A percentile compares a stretch with the other conserved stretches of the same genome.
These are phyloP conservation scores for Podila minutissima DNA, from an alignment of 192 early-diverging fungal species.

Conservation along the genomic window DNA sequence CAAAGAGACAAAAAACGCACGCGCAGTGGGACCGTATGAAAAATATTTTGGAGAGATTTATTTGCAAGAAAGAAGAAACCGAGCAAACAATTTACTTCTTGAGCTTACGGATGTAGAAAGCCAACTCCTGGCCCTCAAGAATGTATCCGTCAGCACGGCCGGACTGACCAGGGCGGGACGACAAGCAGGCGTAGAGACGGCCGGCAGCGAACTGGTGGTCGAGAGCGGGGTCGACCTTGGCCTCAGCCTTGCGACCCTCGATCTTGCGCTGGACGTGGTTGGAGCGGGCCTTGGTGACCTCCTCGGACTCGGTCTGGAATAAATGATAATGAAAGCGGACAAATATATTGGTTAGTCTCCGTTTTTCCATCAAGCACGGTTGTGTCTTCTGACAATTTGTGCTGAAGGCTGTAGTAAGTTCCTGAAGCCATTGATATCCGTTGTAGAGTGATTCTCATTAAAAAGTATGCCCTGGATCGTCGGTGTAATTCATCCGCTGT, in stretches of 20 bases:
- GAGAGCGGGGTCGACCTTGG: constrained; percentile 88
- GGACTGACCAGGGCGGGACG: constrained; percentile 97
- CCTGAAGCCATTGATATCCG: too few species aligned
- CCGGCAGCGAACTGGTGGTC: constrained; percentile 96
- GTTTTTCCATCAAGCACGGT: too few species aligned
- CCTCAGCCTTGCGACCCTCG: constrained; percentile 79
- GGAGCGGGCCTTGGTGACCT: constrained; percentile 85
- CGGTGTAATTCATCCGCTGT: too few species aligned
- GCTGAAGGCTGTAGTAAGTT: too few species aligned
- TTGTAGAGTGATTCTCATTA: too few species aligned
- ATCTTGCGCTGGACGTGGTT: constrained; percentile 92
- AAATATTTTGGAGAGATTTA: background rate
- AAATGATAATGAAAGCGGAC: too few species aligned
- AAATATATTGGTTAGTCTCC: too few species aligned
- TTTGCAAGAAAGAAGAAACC: constrained; percentile 9
- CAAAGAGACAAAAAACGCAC: too few species aligned
- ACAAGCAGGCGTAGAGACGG: constrained; percentile 91
- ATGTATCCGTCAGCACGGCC: constrained; percentile 98
- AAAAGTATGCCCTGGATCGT: too few species aligned
- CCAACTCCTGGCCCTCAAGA: constrained; percentile 99
- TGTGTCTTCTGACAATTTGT: too few species aligned
- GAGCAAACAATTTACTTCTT: constrained; percentile 47
- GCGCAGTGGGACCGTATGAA: background rate
- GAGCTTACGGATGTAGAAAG: constrained; percentile 85
- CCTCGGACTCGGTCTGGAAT: constrained; percentile 67